phyloP scores from a whole-genome alignment of 306 rosid species.

The Bauhinia variegata region DNA sequence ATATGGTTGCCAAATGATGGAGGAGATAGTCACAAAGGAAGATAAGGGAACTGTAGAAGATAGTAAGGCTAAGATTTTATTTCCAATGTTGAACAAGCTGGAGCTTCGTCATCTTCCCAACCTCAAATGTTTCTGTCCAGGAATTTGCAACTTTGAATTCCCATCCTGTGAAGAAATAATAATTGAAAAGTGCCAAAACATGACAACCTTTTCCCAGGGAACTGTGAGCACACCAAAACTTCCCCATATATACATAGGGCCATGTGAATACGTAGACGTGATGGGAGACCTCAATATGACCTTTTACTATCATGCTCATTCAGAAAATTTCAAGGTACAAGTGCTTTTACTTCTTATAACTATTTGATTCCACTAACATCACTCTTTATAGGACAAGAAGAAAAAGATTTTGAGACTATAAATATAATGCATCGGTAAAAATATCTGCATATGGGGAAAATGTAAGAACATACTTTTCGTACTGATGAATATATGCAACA shows the following conservation, averaged over 20 bases:
- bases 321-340: conserved; percentile 24
- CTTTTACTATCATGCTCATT: conserved; percentile 15
- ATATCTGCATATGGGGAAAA: neutral
- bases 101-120: conserved; percentile 27
- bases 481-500: no score
- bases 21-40: conserved; percentile 21
- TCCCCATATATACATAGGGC: conserved; percentile 25
- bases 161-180: conserved; percentile 32
- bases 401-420: no score
- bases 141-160: conserved; percentile 17
- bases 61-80: neutral
- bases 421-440: neutral
- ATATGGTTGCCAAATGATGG: conserved; percentile 29
- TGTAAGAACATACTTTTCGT: no score
- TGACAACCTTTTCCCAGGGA: conserved; percentile 25
- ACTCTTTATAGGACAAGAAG: no score
- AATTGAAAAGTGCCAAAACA: conserved; percentile 30
- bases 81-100: conserved; percentile 27
- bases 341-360: neutral
- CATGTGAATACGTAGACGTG: conserved; percentile 21
- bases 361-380: neutral
- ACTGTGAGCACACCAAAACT: conserved; percentile 32
- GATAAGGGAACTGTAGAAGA: neutral
- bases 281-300: conserved; percentile 29
- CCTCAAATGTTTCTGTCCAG: conserved; percentile 23